A percentile compares a stretch with the other conserved stretches of the same genome.
These are phyloP conservation scores for Iberis pinnata DNA, from an alignment of 345 rosid genomes.

Conservation along the genomic window DNA sequence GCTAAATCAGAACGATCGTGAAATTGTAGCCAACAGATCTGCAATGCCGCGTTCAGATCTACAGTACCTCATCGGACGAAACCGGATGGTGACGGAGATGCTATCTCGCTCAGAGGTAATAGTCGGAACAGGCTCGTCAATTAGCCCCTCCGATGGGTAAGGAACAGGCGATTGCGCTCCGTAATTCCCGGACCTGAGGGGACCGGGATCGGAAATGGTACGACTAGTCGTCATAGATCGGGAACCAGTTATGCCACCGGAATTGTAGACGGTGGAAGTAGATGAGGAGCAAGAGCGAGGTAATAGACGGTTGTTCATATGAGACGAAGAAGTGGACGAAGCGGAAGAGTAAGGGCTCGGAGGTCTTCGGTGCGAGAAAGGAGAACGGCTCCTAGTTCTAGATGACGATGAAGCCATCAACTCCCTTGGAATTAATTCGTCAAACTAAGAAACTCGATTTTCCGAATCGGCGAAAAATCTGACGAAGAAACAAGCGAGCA, in stretches of 20 bases:
- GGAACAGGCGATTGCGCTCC: slow-evolving; percentile 42
- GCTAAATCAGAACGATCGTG: too few relatives aligned
- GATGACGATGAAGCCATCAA: slow-evolving; percentile 75
- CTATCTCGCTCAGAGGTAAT: slow-evolving; percentile 72
- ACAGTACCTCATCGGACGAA: slow-evolving; percentile 85
- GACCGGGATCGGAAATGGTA: slow-evolving; percentile 52
- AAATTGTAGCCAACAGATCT: slow-evolving; percentile 65
- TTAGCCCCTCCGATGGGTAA: slow-evolving; percentile 61
- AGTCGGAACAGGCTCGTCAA: slow-evolving; percentile 49
- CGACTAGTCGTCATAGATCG: slow-evolving; percentile 83
- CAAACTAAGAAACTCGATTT: slow-evolving; percentile 17
- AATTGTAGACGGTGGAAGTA: slow-evolving; percentile 42
- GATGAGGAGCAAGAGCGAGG: slow-evolving; percentile 82
- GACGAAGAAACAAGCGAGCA: background rate
- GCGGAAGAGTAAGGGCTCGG: slow-evolving; percentile 70
- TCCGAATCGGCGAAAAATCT: background rate
- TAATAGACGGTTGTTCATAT: slow-evolving; percentile 37
- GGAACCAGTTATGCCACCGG: slow-evolving; percentile 38
- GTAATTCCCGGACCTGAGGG: slow-evolving; percentile 36
- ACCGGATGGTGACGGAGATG: slow-evolving; percentile 94
- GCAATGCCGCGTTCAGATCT: slow-evolving; percentile 24
- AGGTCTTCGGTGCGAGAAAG: slow-evolving; percentile 65
- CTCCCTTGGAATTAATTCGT: too few relatives aligned
- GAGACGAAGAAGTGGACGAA: slow-evolving; percentile 65
- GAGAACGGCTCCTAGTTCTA: slow-evolving; percentile 79